These are phyloP conservation scores for Yamagishiella unicocca DNA, from an alignment of 139 green algal species.

Conservation along the genomic window DNA sequence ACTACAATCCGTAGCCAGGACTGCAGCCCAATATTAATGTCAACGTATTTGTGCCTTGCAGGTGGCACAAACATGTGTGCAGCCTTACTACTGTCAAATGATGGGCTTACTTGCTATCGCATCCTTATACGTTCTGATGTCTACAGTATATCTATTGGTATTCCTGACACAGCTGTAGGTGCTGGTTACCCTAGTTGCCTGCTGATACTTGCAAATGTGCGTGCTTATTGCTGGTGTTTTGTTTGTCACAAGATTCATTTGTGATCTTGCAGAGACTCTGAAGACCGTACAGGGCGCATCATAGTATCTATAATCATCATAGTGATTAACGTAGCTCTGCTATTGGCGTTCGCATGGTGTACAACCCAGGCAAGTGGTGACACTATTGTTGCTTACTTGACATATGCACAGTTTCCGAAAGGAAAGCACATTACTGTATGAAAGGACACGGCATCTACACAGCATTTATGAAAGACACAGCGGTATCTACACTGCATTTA, in stretches of 20 bases:
- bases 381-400: no score
- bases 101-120: not conserved
- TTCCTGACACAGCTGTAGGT: not conserved
- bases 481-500: no score
- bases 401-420: no score
- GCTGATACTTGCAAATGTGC: not conserved
- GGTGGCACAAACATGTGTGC: not conserved
- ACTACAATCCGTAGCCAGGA: no score
- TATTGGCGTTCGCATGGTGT: not conserved
- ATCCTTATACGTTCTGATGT: not conserved
- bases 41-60: no score
- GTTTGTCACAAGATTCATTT: not conserved
- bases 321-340: not conserved
- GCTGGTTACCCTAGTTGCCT: not conserved
- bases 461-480: no score
- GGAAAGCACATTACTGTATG: no score
- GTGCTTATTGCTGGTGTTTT: not conserved
- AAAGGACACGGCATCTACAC: no score
- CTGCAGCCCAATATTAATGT: no score
- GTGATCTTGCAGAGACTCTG: not conserved
- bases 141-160: not conserved
- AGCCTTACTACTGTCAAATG: not conserved
- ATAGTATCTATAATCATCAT: not conserved
- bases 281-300: not conserved
- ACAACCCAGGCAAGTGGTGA: not conserved